Base-by-base conservation (phyloP, 345 rosid species). In the Litchi chinensis region DNA sequence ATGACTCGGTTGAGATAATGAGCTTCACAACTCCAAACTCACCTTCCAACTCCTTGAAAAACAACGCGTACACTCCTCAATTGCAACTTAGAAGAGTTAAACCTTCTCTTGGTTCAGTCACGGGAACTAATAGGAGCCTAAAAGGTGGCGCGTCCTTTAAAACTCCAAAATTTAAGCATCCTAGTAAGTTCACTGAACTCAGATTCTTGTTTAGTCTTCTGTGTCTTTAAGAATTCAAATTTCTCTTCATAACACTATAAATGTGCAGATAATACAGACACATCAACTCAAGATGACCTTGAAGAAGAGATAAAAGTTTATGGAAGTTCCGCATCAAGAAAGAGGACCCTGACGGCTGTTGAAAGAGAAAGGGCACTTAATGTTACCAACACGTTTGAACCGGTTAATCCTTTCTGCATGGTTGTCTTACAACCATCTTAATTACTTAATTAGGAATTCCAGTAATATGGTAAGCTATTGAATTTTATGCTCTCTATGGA, bases 401-500 rank as follows among this genome's bases (percentile, higher is more conserved):
- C 95, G 9, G 70, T 77, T 12, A 87, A 89, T 81, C 94, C 94
- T 76, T 90, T 89, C 85, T 93, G 93, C 70, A 86, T 91, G 87
- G 93, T 93, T 57, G 90, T 90, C 73, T 78, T 93, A 60, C 87
- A 91, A 79, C 95, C 95, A 64, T 93, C 95, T 16, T 91, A n/a
- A n/a, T n/a, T n/a, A 91, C 79, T 68, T 93, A 44, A 87, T 87
- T 84, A 83, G 92, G 81, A 90, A 90, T 54, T 89, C 52, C 0
- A 7, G 95, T 81, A 87, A 88, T 52, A 87, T 93, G 97, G 97
- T 93, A 83, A 86, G 86, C 71, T 74, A 46, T 43, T 80, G 60
- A 66, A 70, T 57, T 15, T 68, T 11, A 67, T 72, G 24, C 59
- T 65, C 9, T 48, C 6, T 50, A 64, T 28, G 13, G 18, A 19